Conservation (phyloP, 169 alveolate species). For the Haemoproteus tartakovskyi region DNA sequence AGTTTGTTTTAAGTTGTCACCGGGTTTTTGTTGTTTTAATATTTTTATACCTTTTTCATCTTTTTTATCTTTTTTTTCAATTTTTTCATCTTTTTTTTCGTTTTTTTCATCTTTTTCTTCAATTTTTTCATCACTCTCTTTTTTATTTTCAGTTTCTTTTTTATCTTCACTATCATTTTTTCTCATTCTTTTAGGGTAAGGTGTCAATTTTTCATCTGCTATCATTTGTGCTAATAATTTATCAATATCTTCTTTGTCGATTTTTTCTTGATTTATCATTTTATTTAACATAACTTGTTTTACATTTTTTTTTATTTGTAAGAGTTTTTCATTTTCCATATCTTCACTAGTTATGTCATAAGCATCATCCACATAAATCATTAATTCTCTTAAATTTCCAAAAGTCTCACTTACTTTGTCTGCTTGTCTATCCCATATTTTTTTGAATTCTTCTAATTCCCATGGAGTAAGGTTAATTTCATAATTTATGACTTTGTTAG, state of each 20-base stretch:
- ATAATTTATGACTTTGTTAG: constrained; percentile 29
- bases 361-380: too few relatives aligned
- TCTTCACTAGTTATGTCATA: neutral
- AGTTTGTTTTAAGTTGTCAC: constrained; percentile 22
- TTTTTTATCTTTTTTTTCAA: constrained; percentile 48
- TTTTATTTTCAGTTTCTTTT: neutral
- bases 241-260: too few relatives aligned
- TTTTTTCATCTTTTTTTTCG: constrained; percentile 4
- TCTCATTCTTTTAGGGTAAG: too few relatives aligned
- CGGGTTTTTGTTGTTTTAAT: too few relatives aligned
- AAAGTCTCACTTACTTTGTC: neutral
- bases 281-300: too few relatives aligned
- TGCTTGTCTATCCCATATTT: constrained; percentile 34
- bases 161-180: too few relatives aligned
- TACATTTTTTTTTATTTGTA: too few relatives aligned
- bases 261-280: too few relatives aligned
- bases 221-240: too few relatives aligned
- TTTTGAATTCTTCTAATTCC: constrained; percentile 7
- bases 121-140: neutral
- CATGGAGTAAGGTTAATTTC: constrained; percentile 39
- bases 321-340: neutral
- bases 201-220: too few relatives aligned
- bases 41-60: too few relatives aligned
- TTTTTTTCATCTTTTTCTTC: constrained; percentile 1
- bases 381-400: neutral